Base-by-base conservation (phyloP, 2,329 filamentous ascomycete genomes). In the Monilinia aucupariae region DNA sequence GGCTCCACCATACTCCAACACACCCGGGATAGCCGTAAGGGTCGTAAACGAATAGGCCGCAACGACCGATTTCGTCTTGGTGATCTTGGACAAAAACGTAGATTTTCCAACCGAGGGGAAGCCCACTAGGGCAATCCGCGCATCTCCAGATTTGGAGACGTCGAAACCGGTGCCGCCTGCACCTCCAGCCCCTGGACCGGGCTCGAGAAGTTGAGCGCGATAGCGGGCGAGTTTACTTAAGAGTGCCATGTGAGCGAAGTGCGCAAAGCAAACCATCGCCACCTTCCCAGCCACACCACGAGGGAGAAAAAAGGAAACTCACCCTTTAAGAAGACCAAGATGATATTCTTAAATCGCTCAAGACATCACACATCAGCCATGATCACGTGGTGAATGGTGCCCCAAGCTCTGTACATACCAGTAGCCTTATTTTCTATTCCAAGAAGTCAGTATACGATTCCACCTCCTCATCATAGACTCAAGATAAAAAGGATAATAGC, bases 31-130 rank as follows among this genome's bases (percentile, higher is more conserved):
- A 43, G 94, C 96, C 12, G 94, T 99, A 51, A 99, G 81, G 1
- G 94, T 99, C 13, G 94, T 99, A 84, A 99, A 99, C 63, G 93
- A 87, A 75, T 99, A 99, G 0, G 94, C 90, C 0, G 94, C 94
- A 34, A 97, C 92, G 75, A 97, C 93, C 58, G 92, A 96, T 73
- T 91, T 92, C 47, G 96, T 99, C 79, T 96, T 97, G 56, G 94
- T 99, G 75, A 99, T 96, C 74, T 97, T 97, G 55, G 92, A 97
- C n/a, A 99, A 76, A 74, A 99, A 97, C 0, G 94, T 99, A 2
- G 94, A 99, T 80, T 99, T 99, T 75, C 94, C 94, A 59, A 99
- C 94, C 0, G 96, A 99, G 0, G 96, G 94, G 71, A 99, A 99
- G n/a, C 94, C 94, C 61, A 99, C 96, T 2, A 99, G 85, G 1